These are phyloP conservation scores for Pseudotsuga menziesii DNA, from an alignment of 75 land plant genomes.

Conservation along the genomic window DNA sequence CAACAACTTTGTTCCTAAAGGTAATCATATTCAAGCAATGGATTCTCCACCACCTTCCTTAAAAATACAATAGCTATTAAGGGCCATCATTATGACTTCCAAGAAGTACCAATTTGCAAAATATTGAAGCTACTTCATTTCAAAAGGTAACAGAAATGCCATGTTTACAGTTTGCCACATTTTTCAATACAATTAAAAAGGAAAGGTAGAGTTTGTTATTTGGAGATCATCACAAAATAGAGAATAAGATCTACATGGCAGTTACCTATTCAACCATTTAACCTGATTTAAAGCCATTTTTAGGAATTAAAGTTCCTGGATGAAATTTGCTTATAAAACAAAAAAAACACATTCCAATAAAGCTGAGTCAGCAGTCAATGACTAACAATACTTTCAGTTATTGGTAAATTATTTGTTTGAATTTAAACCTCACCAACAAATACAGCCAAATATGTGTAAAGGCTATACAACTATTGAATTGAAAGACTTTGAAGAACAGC, in stretches of 20 bases:
- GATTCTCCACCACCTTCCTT: neutral
- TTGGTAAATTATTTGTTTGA: neutral
- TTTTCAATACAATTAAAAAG: neutral
- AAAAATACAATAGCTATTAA: neutral
- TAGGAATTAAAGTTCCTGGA: no score
- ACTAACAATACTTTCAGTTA: neutral
- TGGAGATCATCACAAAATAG: no score
- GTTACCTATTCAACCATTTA: no score
- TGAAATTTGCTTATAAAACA: no score
- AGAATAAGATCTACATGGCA: no score
- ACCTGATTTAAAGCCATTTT: no score
- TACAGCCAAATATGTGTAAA: neutral
- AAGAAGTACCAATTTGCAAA: neutral
- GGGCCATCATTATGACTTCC: neutral
- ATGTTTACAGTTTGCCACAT: neutral
- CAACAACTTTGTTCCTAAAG: neutral
- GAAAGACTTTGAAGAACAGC: neutral
- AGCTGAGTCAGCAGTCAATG: neutral
- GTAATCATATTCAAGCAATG: neutral
- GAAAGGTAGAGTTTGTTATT: neutral
- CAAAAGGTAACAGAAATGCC: neutral
- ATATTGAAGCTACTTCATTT: neutral
- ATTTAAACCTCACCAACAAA: neutral
- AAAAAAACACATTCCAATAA: neutral
- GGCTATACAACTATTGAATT: neutral